Percentiles rank a stretch among this genome's conserved stretches.
phyloP scores from a whole-genome alignment of 2,329 filamentous ascomycete genomes.

The Paracamarosporium sp. region DNA sequence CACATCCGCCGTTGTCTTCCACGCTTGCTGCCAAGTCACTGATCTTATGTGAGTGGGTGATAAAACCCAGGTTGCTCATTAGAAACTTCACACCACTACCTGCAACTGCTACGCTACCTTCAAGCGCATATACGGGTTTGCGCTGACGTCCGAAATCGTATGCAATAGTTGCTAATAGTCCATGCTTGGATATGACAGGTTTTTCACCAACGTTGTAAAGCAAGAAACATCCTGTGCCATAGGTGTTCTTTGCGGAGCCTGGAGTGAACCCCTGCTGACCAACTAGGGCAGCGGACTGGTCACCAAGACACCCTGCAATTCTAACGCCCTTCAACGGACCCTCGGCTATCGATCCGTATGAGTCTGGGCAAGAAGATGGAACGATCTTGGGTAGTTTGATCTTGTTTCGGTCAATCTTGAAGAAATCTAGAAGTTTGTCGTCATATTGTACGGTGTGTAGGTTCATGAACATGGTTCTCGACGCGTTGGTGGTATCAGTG shows the following conservation, averaged over 20 bases:
- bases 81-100: constrained; percentile 77
- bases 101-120: constrained; percentile 83
- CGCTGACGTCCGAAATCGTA: constrained; percentile 77
- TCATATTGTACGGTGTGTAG: constrained; percentile 81
- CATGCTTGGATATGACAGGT: constrained; percentile 84
- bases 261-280: constrained; percentile 84
- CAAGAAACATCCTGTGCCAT: constrained; percentile 88
- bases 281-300: constrained; percentile 85
- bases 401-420: constrained; percentile 75
- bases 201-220: constrained; percentile 87
- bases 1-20: constrained; percentile 79
- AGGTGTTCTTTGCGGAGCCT: constrained; percentile 88
- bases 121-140: constrained; percentile 78
- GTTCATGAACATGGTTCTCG: constrained; percentile 94
- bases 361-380: constrained; percentile 75
- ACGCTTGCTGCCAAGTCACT: constrained; percentile 69
- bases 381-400: constrained; percentile 82
- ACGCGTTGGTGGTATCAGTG: constrained; percentile 87
- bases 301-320: constrained; percentile 85
- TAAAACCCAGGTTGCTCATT: constrained; percentile 70
- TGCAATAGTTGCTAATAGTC: constrained; percentile 83
- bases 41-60: constrained; percentile 67
- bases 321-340: constrained; percentile 73
- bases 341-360: constrained; percentile 71
- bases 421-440: constrained; percentile 77